Conservation (phyloP, 768 basidiomycete species). For the Russula griseocarnosa region DNA sequence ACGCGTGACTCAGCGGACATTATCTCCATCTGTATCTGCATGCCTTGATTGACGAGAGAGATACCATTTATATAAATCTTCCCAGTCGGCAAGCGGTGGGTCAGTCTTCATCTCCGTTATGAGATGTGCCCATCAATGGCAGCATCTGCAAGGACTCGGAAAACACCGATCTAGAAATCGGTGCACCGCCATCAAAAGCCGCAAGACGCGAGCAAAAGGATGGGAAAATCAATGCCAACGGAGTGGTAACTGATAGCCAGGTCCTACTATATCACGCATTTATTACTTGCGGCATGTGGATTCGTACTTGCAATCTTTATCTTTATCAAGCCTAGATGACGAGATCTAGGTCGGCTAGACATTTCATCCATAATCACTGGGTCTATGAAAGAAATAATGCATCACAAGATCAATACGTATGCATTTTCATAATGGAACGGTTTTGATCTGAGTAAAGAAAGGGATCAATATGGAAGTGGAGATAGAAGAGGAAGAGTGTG, state of each 20-base stretch:
- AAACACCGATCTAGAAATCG: neutral
- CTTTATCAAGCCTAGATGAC: neutral
- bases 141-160: neutral
- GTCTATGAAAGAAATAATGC: conserved; percentile 4
- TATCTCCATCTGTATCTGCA: neutral
- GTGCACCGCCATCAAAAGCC: neutral
- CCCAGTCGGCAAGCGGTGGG: neutral
- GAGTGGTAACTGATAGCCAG: conserved; percentile 2
- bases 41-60: neutral
- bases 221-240: neutral
- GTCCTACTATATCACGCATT: neutral
- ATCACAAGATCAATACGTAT: conserved; percentile 6
- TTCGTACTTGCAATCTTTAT: neutral
- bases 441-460: conserved; percentile 19
- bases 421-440: conserved; percentile 12
- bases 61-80: neutral
- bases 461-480: neutral
- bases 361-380: conserved; percentile 1
- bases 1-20: neutral
- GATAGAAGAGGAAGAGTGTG: neutral
- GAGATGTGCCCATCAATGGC: neutral
- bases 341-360: neutral
- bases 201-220: neutral
- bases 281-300: conserved; percentile 5
- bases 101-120: conserved; percentile 5